Evolutionary conservation across 495 filamentous ascomycete species (phyloP).

Genomic region (Hamigera avellanea): DNA sequence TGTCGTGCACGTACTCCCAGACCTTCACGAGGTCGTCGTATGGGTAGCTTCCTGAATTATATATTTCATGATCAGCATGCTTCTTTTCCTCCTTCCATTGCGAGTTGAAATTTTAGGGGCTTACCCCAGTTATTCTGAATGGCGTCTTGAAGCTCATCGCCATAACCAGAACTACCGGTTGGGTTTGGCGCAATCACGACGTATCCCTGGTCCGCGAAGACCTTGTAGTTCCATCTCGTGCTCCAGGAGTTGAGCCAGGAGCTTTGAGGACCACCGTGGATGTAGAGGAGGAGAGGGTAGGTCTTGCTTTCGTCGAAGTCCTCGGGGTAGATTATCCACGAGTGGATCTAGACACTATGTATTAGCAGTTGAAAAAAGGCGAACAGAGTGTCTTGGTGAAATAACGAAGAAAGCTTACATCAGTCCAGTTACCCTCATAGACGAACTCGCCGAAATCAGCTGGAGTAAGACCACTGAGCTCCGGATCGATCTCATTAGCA

Average conservation of each 20-base stretch:
- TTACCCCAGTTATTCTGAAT: constrained; percentile 40
- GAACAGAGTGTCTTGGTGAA: not conserved
- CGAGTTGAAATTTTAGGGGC: no score
- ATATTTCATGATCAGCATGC: no score
- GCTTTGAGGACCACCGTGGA: constrained; percentile 44
- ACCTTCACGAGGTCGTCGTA: constrained; percentile 43
- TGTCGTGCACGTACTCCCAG: constrained; percentile 37
- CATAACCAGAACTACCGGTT: constrained; percentile 40
- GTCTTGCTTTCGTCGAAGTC: constrained; percentile 32
- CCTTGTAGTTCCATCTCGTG: constrained; percentile 38
- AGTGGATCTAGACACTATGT: constrained; percentile 27
- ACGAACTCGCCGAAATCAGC: constrained; percentile 27
- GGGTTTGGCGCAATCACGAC: constrained; percentile 43
- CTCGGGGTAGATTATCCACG: constrained; percentile 36
- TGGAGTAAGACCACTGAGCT: constrained; percentile 14
- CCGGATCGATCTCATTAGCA: constrained; percentile 27
- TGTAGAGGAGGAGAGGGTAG: constrained; percentile 38
- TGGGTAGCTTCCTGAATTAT: no score
- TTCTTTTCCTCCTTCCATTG: no score
- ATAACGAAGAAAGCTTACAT: no score
- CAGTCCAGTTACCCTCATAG: constrained; percentile 23
- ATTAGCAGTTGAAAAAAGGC: not conserved
- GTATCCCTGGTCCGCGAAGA: constrained; percentile 47
- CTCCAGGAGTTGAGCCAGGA: constrained; percentile 39
- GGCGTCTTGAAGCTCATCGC: constrained; percentile 32